Evolutionary conservation across 345 rosid species (phyloP).

Genomic region (Moricandia moricandioides): DNA sequence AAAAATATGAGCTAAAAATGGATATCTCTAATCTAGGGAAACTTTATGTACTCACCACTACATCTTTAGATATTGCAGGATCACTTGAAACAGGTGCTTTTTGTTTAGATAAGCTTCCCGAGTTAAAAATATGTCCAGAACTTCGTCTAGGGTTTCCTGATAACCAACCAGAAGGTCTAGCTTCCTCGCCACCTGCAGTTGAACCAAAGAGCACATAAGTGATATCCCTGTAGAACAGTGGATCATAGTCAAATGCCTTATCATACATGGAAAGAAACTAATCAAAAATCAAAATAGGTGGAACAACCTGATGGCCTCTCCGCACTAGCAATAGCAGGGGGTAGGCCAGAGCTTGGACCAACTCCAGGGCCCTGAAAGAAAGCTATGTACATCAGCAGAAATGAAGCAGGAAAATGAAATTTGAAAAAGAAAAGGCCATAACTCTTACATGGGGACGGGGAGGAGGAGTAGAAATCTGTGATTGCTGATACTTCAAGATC

Average conservation of each 20-base stretch:
- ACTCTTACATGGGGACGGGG: constrained; percentile 60
- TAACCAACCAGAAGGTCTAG: constrained; percentile 50
- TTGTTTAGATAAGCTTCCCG: constrained; percentile 50
- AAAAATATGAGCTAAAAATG: not conserved
- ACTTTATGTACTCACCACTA: constrained; percentile 35
- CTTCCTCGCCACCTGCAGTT: constrained; percentile 43
- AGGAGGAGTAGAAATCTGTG: constrained; percentile 64
- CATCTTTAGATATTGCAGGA: constrained; percentile 50
- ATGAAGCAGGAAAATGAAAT: not conserved
- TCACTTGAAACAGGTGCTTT: constrained; percentile 52
- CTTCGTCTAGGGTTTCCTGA: constrained; percentile 46
- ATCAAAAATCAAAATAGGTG: not conserved
- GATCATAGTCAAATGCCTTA: not conserved
- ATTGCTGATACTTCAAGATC: constrained; percentile 83
- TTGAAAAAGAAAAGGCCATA: not conserved
- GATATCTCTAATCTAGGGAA: not conserved
- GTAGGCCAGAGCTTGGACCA: constrained; percentile 75
- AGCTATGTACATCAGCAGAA: constrained; percentile 11
- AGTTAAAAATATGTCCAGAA: constrained; percentile 46
- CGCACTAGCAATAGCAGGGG: constrained; percentile 52
- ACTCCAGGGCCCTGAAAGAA: constrained; percentile 58
- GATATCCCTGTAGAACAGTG: constrained; percentile 9
- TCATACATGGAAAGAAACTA: not conserved
- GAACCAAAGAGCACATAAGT: constrained; percentile 16
- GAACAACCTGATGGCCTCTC: constrained; percentile 65